These are phyloP conservation scores for Saussurea involucrata DNA, from an alignment of 129 eudicot species.

Conservation along the genomic window DNA sequence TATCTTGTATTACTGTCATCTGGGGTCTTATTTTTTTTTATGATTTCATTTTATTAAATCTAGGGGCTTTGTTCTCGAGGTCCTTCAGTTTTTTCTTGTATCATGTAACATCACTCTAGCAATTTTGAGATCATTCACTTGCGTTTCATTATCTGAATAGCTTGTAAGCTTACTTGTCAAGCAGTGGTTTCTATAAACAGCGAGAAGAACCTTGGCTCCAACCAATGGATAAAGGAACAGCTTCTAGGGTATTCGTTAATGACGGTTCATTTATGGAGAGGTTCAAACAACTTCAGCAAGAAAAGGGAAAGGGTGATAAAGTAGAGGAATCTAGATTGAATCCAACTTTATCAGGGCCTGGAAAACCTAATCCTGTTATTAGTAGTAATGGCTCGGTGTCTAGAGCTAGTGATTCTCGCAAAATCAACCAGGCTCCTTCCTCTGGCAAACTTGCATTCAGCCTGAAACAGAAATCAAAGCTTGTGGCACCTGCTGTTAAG, in stretches of 20 bases:
- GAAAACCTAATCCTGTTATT: conserved; percentile 51
- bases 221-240: conserved; percentile 71
- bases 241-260: conserved; percentile 63
- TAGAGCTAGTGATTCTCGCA: conserved; percentile 31
- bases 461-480: conserved; percentile 89
- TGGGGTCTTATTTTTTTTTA: neutral
- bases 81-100: neutral
- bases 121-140: neutral
- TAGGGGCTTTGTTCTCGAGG: neutral
- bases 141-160: conserved; percentile 31
- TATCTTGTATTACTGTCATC: neutral
- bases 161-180: conserved; percentile 70
- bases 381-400: conserved; percentile 25
- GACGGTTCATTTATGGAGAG: conserved; percentile 98
- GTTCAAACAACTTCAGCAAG: conserved; percentile 86
- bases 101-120: neutral
- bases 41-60: neutral
- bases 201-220: conserved; percentile 28
- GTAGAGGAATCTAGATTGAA: conserved; percentile 30
- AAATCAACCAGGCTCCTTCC: conserved; percentile 43
- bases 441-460: conserved; percentile 94
- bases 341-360: conserved; percentile 31
- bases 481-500: conserved; percentile 82
- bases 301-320: conserved; percentile 39
- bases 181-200: conserved; percentile 55